Conservation (phyloP, 768 basidiomycete genomes). For the Leccinum incarnatum region DNA sequence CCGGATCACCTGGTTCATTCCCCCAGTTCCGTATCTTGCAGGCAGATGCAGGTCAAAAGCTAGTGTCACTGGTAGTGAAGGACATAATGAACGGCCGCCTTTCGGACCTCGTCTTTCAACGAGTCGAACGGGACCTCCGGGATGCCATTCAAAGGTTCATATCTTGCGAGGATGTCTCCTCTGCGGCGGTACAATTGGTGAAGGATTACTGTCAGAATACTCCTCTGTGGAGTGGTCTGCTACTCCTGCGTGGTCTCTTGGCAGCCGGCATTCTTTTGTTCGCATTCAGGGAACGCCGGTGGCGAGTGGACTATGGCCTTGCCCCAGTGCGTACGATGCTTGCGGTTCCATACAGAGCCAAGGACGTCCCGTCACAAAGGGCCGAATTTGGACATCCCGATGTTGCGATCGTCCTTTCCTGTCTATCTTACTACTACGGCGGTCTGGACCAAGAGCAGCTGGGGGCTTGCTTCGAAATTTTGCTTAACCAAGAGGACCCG, state of each 20-base stretch:
- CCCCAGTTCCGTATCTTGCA: conserved; percentile 25
- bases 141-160: conserved; percentile 25
- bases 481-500: conserved; percentile 33
- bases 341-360: conserved; percentile 39
- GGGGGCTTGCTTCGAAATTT: conserved; percentile 25
- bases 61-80: conserved; percentile 14
- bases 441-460: conserved; percentile 34
- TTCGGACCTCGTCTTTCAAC: conserved; percentile 16
- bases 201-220: conserved; percentile 2
- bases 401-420: conserved; percentile 35
- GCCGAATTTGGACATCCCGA: conserved; percentile 43
- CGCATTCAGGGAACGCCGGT: conserved; percentile 34
- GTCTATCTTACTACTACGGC: conserved; percentile 37
- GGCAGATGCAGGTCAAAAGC: conserved; percentile 1
- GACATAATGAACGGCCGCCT: conserved; percentile 17
- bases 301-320: conserved; percentile 40
- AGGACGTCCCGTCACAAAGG: conserved; percentile 35
- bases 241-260: conserved; percentile 37
- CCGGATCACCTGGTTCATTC: conserved; percentile 17
- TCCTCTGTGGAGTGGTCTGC: conserved; percentile 20
- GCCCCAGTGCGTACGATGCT: conserved; percentile 31
- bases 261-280: conserved; percentile 31
- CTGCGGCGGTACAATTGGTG: neutral
- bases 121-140: neutral
- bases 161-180: conserved; percentile 6